Evolutionary conservation across 345 rosid species (phyloP), one percentile per base, ranked within the genome.

Genomic region (Alliaria petiolata): DNA sequence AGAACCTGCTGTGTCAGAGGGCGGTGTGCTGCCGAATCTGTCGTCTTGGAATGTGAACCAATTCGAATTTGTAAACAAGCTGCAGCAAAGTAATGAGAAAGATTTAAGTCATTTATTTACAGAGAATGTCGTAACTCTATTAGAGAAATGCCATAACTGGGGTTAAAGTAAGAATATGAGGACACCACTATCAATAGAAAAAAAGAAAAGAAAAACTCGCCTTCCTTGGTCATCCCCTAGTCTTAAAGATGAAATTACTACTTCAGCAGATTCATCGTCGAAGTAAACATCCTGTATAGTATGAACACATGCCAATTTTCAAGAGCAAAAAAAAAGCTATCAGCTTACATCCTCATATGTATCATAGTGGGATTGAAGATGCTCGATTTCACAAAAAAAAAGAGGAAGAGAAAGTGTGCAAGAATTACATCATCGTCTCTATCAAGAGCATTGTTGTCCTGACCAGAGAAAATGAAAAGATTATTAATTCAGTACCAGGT

Each of bases 11-110:
- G 85, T 49, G 57, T 86, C 83, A 19, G 74, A 59, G 49, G 88
- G 83, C 49, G 87, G 83, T 52, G 87, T 84, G 51, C 78, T 84
- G 34, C 79, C 77, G 38, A 71, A 78, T 81, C 89, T 83, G 46
- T 95, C 92, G 3, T 95, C 97, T 87, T 90, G 91, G 78, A 88
- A 95, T 17, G 98, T 90, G 77, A 95, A 95, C 99, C 99, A 95
- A 71, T 95, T 81, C 45, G 99, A 90, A 66, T 92, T 95, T 69
- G 97, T 92, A 84, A 95, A 95, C 35, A 92, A 77, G 77, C 91
- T 92, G 85, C 86, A 55, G 83, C 20, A 62, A 50, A 11, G 43
- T 15, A 49, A 40, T 3, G 58, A 51, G 40, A 10, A 46, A 35
- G 13, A 19, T 42, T 19, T 4, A 8, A 38, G 36, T 58, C 73